A percentile compares a stretch with the other conserved stretches of the same genome.
Evolutionary conservation across 805 yeast species (phyloP).

Genomic region (Cyberlindnera suaveolens): DNA sequence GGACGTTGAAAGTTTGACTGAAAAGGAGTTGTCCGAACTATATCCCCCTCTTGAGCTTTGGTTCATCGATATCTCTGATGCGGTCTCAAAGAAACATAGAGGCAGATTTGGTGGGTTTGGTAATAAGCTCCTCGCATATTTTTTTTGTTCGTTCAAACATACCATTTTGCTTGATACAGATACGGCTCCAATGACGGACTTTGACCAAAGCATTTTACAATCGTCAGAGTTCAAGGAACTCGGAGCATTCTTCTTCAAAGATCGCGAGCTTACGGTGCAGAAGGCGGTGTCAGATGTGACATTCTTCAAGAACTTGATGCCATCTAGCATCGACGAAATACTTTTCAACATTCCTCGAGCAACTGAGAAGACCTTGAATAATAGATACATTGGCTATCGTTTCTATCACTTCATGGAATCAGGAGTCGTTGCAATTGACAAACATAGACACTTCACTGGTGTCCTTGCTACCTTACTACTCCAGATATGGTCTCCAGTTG

Average conservation of each 20-base stretch:
- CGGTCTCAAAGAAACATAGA: slow-evolving; percentile 15
- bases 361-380: slow-evolving; percentile 30
- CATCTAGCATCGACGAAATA: slow-evolving; percentile 32
- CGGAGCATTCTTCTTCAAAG: slow-evolving; percentile 40
- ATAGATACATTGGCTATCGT: slow-evolving; percentile 33
- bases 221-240: slow-evolving; percentile 26
- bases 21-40: slow-evolving; percentile 4
- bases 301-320: slow-evolving; percentile 40
- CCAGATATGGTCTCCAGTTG: slow-evolving; percentile 34
- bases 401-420: slow-evolving; percentile 38
- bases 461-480: slow-evolving; percentile 35
- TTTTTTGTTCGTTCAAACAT: slow-evolving; percentile 44
- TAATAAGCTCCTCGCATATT: slow-evolving; percentile 40
- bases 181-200: slow-evolving; percentile 37
- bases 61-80: slow-evolving; percentile 30
- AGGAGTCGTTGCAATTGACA: slow-evolving; percentile 41
- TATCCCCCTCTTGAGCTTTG: slow-evolving; percentile 32
- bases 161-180: slow-evolving; percentile 47
- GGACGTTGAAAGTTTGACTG: background rate
- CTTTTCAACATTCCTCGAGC: slow-evolving; percentile 31
- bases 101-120: slow-evolving; percentile 32
- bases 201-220: slow-evolving; percentile 29
- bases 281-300: slow-evolving; percentile 20
- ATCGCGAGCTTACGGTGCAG: slow-evolving; percentile 32
- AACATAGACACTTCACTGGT: slow-evolving; percentile 42